Evolutionary conservation across 306 rosid species (phyloP).

Genomic region (Canavalia gladiata): DNA sequence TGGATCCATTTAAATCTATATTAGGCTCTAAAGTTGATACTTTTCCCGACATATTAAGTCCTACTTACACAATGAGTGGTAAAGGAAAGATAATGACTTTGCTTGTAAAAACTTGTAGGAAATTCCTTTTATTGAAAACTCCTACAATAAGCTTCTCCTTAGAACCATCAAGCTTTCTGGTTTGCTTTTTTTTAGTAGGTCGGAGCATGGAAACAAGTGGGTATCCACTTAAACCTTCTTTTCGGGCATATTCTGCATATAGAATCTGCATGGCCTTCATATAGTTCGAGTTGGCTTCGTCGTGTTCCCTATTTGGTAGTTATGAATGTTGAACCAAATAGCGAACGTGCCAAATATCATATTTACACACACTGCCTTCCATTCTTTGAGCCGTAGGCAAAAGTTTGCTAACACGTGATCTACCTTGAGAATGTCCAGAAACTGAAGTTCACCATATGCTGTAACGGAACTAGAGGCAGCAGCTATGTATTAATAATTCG

Average conservation of each 20-base stretch:
- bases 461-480: too few relatives aligned
- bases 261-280: too few relatives aligned
- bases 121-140: conserved; percentile 46
- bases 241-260: conserved; percentile 49
- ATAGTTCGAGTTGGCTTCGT: too few relatives aligned
- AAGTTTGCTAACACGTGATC: too few relatives aligned
- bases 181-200: conserved; percentile 23
- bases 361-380: too few relatives aligned
- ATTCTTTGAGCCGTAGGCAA: too few relatives aligned
- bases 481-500: too few relatives aligned
- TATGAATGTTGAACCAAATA: too few relatives aligned
- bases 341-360: too few relatives aligned
- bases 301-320: too few relatives aligned
- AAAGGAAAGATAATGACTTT: conserved; percentile 38
- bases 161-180: conserved; percentile 42
- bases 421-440: too few relatives aligned
- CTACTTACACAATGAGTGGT: conserved; percentile 39
- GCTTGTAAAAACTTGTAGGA: conserved; percentile 23
- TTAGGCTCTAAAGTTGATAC: conserved; percentile 83
- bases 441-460: too few relatives aligned
- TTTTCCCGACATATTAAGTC: conserved; percentile 75
- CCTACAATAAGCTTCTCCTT: conserved; percentile 42
- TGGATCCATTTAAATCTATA: conserved; percentile 73
- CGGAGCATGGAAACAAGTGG: conserved; percentile 34
- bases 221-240: conserved; percentile 63